Conservation (phyloP, 768 basidiomycete species). For the Thelephora aurantiotincta region DNA sequence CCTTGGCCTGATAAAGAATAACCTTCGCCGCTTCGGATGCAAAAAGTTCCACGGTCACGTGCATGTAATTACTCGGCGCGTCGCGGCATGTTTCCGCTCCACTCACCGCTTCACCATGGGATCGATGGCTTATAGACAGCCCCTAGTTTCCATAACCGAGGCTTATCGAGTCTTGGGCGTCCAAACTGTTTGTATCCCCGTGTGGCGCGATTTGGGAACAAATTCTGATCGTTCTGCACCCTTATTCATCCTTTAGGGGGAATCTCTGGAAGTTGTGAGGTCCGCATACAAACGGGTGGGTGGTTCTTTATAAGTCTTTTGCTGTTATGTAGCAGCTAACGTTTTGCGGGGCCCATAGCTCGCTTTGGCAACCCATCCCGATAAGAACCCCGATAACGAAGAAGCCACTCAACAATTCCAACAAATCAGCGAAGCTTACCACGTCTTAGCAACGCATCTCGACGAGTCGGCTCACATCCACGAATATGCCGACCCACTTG, state of each 20-base stretch:
- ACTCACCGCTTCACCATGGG: too few relatives aligned
- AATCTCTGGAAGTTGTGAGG: conserved; percentile 51
- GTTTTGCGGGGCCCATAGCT: conserved; percentile 21
- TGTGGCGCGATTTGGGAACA: neutral
- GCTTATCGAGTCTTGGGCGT: conserved; percentile 35
- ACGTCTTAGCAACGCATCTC: conserved; percentile 39
- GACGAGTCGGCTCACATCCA: conserved; percentile 19
- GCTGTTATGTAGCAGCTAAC: neutral
- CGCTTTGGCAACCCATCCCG: conserved; percentile 59
- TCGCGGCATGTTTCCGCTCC: too few relatives aligned
- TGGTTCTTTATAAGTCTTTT: neutral
- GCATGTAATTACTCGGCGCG: too few relatives aligned
- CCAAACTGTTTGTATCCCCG: conserved; percentile 27
- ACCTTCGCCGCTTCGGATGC: too few relatives aligned
- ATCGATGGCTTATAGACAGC: conserved; percentile 22
- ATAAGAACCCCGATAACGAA: conserved; percentile 57
- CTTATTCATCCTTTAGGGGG: conserved; percentile 25
- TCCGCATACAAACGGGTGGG: conserved; percentile 53
- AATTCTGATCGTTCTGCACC: neutral
- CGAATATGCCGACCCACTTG: conserved; percentile 10
- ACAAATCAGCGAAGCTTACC: conserved; percentile 54
- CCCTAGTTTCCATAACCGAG: conserved; percentile 16
- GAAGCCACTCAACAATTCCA: conserved; percentile 61
- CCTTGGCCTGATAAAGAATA: neutral
- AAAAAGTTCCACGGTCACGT: too few relatives aligned